Conservation (phyloP, 768 basidiomycete genomes). For the Suillus subalutaceus region DNA sequence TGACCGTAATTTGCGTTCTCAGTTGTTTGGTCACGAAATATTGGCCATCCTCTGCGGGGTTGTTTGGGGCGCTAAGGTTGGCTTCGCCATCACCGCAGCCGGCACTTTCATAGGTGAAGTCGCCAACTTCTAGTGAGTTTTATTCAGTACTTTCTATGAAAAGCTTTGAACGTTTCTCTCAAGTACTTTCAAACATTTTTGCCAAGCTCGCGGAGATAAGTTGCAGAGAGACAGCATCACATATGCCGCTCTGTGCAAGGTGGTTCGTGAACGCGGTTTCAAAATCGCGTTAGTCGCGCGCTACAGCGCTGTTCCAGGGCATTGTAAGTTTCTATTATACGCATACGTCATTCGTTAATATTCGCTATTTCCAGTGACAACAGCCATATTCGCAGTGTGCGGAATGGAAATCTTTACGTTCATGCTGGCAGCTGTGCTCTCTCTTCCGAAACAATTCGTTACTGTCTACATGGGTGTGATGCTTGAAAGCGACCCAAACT, state of each 20-base stretch:
- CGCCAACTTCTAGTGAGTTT: slow-evolving; percentile 76
- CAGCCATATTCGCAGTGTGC: slow-evolving; percentile 79
- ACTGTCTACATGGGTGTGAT: slow-evolving; percentile 76
- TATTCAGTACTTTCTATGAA: not conserved
- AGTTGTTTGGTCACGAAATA: slow-evolving; percentile 88
- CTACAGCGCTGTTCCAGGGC: slow-evolving; percentile 80
- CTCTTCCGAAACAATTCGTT: slow-evolving; percentile 83
- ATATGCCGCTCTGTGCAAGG: slow-evolving; percentile 59
- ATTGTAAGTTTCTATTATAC: slow-evolving; percentile 50
- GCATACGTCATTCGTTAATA: not conserved
- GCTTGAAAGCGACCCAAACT: slow-evolving; percentile 46
- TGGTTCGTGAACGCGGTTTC: slow-evolving; percentile 86
- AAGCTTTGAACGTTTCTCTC: not conserved
- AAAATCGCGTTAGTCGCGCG: slow-evolving; percentile 69
- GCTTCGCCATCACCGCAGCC: slow-evolving; percentile 78
- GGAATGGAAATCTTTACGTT: slow-evolving; percentile 77
- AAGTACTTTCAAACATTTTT: slow-evolving; percentile 82
- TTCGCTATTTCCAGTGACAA: slow-evolving; percentile 56
- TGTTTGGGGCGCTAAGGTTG: slow-evolving; percentile 81
- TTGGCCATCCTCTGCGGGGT: slow-evolving; percentile 80
- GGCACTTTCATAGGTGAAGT: slow-evolving; percentile 81
- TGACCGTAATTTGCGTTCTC: slow-evolving; percentile 5
- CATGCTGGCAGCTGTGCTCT: slow-evolving; percentile 68
- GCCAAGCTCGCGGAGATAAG: slow-evolving; percentile 71
- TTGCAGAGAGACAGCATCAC: slow-evolving; percentile 42